Conservation (phyloP, 305 asterid genomes). For the Petunia hybrid region DNA sequence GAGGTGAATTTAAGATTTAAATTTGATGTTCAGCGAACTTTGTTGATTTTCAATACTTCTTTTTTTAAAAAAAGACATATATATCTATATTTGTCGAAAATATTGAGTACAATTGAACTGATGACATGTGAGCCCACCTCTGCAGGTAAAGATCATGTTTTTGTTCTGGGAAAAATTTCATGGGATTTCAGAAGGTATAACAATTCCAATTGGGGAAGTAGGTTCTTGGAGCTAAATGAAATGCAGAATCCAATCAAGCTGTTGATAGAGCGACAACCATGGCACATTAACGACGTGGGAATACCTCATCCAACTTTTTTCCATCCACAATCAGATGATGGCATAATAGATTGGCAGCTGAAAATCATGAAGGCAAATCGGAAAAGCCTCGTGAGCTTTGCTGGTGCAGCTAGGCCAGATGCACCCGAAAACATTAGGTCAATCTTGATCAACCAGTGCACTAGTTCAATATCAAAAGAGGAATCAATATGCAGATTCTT, state of each 20-base stretch:
- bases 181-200: slow-evolving; percentile 71
- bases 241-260: slow-evolving; percentile 77
- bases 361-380: slow-evolving; percentile 43
- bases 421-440: slow-evolving; percentile 54
- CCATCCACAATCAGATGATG: slow-evolving; percentile 71
- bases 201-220: slow-evolving; percentile 63
- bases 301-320: slow-evolving; percentile 76
- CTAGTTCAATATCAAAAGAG: slow-evolving; percentile 16
- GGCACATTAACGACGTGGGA: slow-evolving; percentile 67
- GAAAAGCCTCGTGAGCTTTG: slow-evolving; percentile 56
- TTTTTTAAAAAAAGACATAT: too few relatives aligned
- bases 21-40: not conserved
- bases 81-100: not conserved
- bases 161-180: slow-evolving; percentile 68
- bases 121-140: not conserved
- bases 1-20: not conserved
- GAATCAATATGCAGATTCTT: slow-evolving; percentile 49
- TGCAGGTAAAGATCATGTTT: slow-evolving; percentile 59
- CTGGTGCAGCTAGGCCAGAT: slow-evolving; percentile 66
- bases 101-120: not conserved
- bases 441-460: slow-evolving; percentile 56
- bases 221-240: slow-evolving; percentile 59
- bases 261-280: slow-evolving; percentile 68
- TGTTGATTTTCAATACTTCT: too few relatives aligned
- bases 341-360: slow-evolving; percentile 63